Evolutionary conservation across 164 flowering plant species (phyloP).

Genomic region (Platanus orientalis): DNA sequence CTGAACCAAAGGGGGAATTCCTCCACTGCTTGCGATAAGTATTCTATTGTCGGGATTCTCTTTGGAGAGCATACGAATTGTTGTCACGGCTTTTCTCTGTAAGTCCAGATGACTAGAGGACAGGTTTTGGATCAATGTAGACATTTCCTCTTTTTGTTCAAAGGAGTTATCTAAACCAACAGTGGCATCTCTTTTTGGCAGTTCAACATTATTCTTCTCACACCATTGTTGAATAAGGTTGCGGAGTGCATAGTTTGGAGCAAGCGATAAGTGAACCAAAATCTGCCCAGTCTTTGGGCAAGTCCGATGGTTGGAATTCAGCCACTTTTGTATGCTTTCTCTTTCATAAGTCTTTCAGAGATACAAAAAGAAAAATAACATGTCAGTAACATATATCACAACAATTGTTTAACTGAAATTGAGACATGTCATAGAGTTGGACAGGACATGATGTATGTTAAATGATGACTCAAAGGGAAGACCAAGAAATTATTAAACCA

Average conservation of each 20-base stretch:
- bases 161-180: constrained; percentile 15
- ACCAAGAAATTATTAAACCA: too few species aligned
- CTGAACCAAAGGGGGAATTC: constrained; percentile 51
- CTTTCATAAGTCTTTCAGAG: constrained; percentile 61
- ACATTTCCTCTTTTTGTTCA: constrained; percentile 38
- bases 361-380: background rate
- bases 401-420: too few species aligned
- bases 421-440: too few species aligned
- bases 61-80: constrained; percentile 72
- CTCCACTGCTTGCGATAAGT: constrained; percentile 58
- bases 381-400: too few species aligned
- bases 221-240: constrained; percentile 78
- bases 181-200: constrained; percentile 36
- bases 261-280: constrained; percentile 53
- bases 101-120: constrained; percentile 44
- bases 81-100: constrained; percentile 47
- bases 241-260: constrained; percentile 76
- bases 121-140: constrained; percentile 42
- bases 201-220: constrained; percentile 53
- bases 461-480: too few species aligned
- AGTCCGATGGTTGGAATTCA: constrained; percentile 61
- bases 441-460: too few species aligned
- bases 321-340: constrained; percentile 76
- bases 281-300: constrained; percentile 78
- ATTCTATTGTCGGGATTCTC: constrained; percentile 71